These are phyloP conservation scores for Calonectria pseudoturangicola DNA, from an alignment of 2,329 filamentous ascomycete genomes.

Conservation along the genomic window DNA sequence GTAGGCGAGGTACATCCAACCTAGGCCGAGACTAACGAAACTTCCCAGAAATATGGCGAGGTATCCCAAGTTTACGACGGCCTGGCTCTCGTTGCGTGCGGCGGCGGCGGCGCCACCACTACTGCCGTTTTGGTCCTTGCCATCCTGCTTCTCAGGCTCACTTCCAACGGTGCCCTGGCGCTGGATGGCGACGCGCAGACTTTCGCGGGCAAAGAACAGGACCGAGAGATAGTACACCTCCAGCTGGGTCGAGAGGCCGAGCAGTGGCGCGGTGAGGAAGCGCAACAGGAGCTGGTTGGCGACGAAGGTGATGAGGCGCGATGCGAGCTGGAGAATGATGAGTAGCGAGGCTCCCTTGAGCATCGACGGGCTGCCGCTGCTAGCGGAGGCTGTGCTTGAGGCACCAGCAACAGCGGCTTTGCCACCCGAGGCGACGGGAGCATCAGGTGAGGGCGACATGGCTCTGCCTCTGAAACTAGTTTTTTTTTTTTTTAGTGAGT, in stretches of 20 bases:
- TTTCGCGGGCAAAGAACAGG: conserved; percentile 96
- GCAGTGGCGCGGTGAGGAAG: conserved; percentile 87
- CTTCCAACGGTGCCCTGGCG: conserved; percentile 71
- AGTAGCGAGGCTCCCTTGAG: conserved; percentile 88
- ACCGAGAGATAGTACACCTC: conserved; percentile 95
- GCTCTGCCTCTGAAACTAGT: not conserved
- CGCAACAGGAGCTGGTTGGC: conserved; percentile 95
- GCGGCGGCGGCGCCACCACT: conserved; percentile 32
- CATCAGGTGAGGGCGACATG: conserved; percentile 11
- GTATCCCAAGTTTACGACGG: conserved; percentile 92
- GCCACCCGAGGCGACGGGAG: not conserved
- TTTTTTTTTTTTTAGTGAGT: not conserved
- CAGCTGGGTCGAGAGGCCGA: conserved; percentile 91
- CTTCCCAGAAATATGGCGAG: conserved; percentile 82
- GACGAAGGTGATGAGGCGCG: conserved; percentile 91
- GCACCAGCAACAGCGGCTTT: not conserved
- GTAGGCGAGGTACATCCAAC: conserved; percentile 79
- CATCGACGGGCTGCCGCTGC: conserved; percentile 54
- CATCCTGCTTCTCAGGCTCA: conserved; percentile 28
- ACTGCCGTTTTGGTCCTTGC: conserved; percentile 31
- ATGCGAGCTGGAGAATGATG: conserved; percentile 90
- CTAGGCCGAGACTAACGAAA: conserved; percentile 78
- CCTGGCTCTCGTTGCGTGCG: conserved; percentile 73
- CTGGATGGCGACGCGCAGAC: conserved; percentile 92
- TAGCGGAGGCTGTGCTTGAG: conserved; percentile 2